Evolutionary conservation across 192 early-diverging fungal genomes (phyloP), one percentile per base, ranked within the genome.

Genomic region (Coemansia sp.): DNA sequence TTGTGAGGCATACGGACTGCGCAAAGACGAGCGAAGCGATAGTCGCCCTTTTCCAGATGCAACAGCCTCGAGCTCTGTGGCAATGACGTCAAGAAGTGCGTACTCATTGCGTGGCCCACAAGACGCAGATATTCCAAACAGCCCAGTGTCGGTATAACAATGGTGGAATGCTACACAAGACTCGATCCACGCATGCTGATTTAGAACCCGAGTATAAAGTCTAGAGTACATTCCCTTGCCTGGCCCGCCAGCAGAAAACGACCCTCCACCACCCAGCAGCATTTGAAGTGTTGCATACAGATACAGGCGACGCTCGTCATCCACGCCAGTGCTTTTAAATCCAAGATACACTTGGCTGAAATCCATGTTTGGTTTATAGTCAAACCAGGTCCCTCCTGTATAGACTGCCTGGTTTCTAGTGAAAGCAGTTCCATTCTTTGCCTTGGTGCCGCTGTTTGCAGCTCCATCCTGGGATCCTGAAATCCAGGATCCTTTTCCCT

Each of bases 151-250:
- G 4, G 87, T 90, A 69, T 96, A 98, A 60, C 91, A 91, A 70
- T 93, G 93, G 76, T 95, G 94, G 79, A 97, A 92, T 15, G 89
- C 89, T 80, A 94, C 88, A 81, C 97, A 99, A 10, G 88, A 92
- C 73, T 99, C 97, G 16, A 99, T 89, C 94, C 94, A 99, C 62
- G 89, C 87, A 76, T 94, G 89, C 67, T 94, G 92, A 74, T 97
- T 97, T 40, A 99, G 84, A 4, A 99, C 95, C 45, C 94, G 90
- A 12, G 93, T 97, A 74, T 96, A 99, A 39, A 99, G 85, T 5
- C 95, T 88, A 48, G 95, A 96, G 86, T 99, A 96, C 95, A 99
- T 97, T 60, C 97, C 97, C 82, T 99, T 97, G 5, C 97, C 95
- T 1, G 97, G 97, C 8, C 97, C 97, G 64, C 97, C 97, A 0